Conservation (phyloP, 2,329 filamentous ascomycete species). For the Cladophialophora psammophila region DNA sequence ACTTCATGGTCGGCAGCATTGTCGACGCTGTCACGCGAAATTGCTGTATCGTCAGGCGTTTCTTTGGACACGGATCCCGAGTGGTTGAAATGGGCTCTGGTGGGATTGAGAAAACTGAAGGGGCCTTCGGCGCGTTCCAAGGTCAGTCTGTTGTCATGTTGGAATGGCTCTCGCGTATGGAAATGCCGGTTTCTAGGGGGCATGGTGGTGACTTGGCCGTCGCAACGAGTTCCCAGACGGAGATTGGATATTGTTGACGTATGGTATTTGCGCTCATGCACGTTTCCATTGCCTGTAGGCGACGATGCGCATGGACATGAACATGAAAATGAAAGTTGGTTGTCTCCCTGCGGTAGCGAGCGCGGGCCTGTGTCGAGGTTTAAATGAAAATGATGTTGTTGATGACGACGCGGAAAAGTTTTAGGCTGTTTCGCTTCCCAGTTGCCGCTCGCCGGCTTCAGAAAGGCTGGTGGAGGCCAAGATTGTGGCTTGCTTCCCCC, state of each 20-base stretch:
- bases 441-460: neutral
- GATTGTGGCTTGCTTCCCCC: neutral
- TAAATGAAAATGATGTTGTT: neutral
- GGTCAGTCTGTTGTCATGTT: constrained; percentile 22
- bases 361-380: neutral
- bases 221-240: neutral
- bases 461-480: neutral
- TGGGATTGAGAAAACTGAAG: constrained; percentile 60
- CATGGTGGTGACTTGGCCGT: constrained; percentile 24
- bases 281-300: neutral
- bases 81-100: constrained; percentile 48
- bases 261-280: neutral
- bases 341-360: neutral
- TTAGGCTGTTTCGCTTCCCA: neutral
- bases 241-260: neutral
- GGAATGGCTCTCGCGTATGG: constrained; percentile 32
- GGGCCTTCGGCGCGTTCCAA: constrained; percentile 47
- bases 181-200: constrained; percentile 32
- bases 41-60: constrained; percentile 22
- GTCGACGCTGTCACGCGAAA: constrained; percentile 19
- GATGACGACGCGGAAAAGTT: constrained; percentile 1
- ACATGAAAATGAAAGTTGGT: neutral
- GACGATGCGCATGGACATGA: neutral
- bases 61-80: constrained; percentile 1
- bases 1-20: constrained; percentile 9